These are phyloP conservation scores for Fusarium nelsonii DNA, from an alignment of 2,329 filamentous ascomycete genomes.

Conservation along the genomic window DNA sequence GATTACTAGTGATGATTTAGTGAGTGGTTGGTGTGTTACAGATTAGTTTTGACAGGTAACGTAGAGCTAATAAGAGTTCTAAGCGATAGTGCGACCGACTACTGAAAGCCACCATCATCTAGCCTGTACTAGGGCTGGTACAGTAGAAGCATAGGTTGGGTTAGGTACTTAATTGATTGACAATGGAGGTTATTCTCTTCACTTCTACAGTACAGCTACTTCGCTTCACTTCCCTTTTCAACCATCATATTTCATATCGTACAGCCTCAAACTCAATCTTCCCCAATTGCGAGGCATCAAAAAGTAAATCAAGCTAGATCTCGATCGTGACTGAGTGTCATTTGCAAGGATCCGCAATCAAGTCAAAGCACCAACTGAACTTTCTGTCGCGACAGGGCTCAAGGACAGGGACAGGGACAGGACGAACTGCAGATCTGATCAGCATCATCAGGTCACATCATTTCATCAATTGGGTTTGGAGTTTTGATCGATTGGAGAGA, in stretches of 20 bases:
- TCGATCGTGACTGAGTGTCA: not conserved
- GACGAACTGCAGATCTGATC: not conserved
- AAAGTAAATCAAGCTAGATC: not conserved
- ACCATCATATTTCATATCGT: no score
- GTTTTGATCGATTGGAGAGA: not conserved
- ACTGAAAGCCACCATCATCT: not conserved
- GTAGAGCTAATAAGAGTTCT: not conserved
- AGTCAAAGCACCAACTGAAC: not conserved
- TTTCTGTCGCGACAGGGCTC: not conserved
- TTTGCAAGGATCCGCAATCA: not conserved
- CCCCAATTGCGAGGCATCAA: not conserved
- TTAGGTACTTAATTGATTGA: no score
- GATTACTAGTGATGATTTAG: not conserved
- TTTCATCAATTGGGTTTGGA: not conserved
- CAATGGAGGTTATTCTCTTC: no score
- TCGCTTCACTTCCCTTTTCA: no score
- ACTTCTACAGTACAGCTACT: no score
- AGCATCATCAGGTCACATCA: not conserved
- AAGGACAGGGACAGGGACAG: not conserved
- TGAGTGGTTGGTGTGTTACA: not conserved
- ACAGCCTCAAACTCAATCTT: not conserved
- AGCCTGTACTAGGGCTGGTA: not conserved
- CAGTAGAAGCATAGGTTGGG: no score
- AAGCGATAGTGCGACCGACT: not conserved
- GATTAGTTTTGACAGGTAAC: slow-evolving; percentile 7